Evolutionary conservation across 495 filamentous ascomycete genomes (phyloP).

Genomic region (Bombardia bombarda): DNA sequence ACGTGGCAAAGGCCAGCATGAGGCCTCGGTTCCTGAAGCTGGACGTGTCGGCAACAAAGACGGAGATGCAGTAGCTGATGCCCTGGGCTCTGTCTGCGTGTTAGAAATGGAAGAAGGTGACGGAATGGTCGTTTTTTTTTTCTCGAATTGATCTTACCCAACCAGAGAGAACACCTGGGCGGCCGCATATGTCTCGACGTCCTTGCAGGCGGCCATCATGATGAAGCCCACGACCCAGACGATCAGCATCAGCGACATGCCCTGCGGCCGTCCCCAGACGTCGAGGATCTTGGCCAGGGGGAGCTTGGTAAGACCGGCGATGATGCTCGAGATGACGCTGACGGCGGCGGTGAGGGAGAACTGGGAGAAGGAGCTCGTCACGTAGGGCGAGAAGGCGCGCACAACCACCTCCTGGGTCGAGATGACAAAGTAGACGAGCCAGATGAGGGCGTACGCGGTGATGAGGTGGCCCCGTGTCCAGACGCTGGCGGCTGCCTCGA

Average conservation of each 20-base stretch:
- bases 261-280: constrained; percentile 50
- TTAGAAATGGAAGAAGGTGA: not conserved
- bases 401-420: constrained; percentile 34
- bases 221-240: constrained; percentile 34
- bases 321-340: constrained; percentile 42
- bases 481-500: constrained; percentile 8
- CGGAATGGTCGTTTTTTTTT: not conserved
- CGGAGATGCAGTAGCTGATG: constrained; percentile 44
- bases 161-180: constrained; percentile 42
- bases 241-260: constrained; percentile 28
- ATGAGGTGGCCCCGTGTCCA: constrained; percentile 8
- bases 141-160: too few relatives aligned
- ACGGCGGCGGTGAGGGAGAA: constrained; percentile 41
- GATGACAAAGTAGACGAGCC: constrained; percentile 43
- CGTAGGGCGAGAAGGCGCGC: constrained; percentile 33
- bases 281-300: constrained; percentile 59
- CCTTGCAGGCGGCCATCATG: constrained; percentile 39
- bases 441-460: constrained; percentile 28
- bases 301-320: constrained; percentile 53
- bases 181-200: constrained; percentile 41
- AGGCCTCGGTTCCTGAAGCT: constrained; percentile 53
- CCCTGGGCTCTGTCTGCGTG: constrained; percentile 45
- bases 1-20: constrained; percentile 50
- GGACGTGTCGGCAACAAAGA: constrained; percentile 60
- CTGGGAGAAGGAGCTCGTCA: constrained; percentile 35